Base-by-base conservation (phyloP, 2,329 filamentous ascomycete genomes). In the Neopestalotiopsis sp. region DNA sequence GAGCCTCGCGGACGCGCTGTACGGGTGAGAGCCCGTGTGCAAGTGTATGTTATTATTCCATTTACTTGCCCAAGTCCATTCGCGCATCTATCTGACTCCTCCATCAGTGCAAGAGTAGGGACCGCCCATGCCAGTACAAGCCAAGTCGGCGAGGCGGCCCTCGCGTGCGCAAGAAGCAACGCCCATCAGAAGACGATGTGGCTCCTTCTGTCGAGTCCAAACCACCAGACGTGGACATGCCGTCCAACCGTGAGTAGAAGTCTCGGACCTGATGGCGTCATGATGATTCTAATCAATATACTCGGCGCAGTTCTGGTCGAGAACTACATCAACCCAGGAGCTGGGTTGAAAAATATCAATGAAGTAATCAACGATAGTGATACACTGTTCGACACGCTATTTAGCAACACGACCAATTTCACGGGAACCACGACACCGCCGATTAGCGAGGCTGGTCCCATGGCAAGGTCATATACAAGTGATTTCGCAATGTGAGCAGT, bases 311-410 rank as follows among this genome's bases (percentile, higher is more conserved):
- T 81, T 32, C 73, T 78, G 4, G 68, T 84, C 53, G 77, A 81
- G 67, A 79, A 79, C 34, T 84, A 82, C 68, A 83, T 84, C 71
- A 82, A 82, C 10, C 84, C 85, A 1, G 84, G 85, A 1, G 85
- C 83, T 6, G 85, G 83, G 5, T 78, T 87, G 61, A 84, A 81
- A 68, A 79, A 83, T 66, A 76, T 86, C 6, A 82, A 81, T 28
- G 83, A 84, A 71, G 78, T 81, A 32, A 80, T 82, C 42, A 80
- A 81, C 64, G 83, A 86, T 70, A 85, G 84, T 71, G 83, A 85
- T 72, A 82, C 81, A 40, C 83, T 85, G 61, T 85, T 84, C 69
- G 83, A 85, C 70, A 81, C 79, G 67, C 74, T 84, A 53, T 84
- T 84, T 69, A 74, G 76, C 68, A 66, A 68, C 20, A 58, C 62